These are phyloP conservation scores for Fusarium nurragi DNA, from an alignment of 2,329 filamentous ascomycete genomes.

Conservation along the genomic window DNA sequence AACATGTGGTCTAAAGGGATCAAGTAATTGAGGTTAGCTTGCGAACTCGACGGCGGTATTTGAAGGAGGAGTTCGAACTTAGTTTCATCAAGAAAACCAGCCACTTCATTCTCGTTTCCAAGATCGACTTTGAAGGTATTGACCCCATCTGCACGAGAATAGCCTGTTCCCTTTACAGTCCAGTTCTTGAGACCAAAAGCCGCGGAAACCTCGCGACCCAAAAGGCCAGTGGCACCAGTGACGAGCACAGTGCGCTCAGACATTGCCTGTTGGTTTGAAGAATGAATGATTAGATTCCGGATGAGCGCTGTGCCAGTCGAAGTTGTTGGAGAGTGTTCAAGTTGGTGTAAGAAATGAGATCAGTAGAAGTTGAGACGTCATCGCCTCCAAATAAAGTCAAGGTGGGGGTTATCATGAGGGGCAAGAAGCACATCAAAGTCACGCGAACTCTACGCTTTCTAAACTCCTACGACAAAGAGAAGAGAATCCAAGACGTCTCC, in stretches of 20 bases:
- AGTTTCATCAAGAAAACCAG: slow-evolving; percentile 60
- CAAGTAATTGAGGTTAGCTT: slow-evolving; percentile 7
- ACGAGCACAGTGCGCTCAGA: slow-evolving; percentile 68
- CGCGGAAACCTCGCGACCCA: slow-evolving; percentile 80
- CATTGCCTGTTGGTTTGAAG: slow-evolving; percentile 1
- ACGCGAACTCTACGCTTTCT: not conserved
- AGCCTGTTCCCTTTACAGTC: slow-evolving; percentile 76
- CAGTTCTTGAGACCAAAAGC: slow-evolving; percentile 72
- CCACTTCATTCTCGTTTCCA: slow-evolving; percentile 57
- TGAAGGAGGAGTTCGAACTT: slow-evolving; percentile 54
- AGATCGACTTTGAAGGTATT: slow-evolving; percentile 71
- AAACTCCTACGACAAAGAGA: not conserved
- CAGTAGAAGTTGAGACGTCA: slow-evolving; percentile 25
- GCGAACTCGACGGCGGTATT: not conserved
- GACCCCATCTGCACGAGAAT: slow-evolving; percentile 76
- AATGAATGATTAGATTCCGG: not conserved
- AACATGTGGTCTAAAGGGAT: slow-evolving; percentile 69
- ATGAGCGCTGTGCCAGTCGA: not conserved
- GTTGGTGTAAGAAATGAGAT: slow-evolving; percentile 4
- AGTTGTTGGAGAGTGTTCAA: not conserved
- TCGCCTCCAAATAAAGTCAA: slow-evolving; percentile 6
- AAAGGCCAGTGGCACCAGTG: slow-evolving; percentile 84
- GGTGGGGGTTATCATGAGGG: slow-evolving; percentile 33
- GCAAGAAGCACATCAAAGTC: slow-evolving; percentile 2
- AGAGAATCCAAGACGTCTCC: not conserved